phyloP scores from a whole-genome alignment of 345 rosid species.

The Aethionema arabicum region DNA sequence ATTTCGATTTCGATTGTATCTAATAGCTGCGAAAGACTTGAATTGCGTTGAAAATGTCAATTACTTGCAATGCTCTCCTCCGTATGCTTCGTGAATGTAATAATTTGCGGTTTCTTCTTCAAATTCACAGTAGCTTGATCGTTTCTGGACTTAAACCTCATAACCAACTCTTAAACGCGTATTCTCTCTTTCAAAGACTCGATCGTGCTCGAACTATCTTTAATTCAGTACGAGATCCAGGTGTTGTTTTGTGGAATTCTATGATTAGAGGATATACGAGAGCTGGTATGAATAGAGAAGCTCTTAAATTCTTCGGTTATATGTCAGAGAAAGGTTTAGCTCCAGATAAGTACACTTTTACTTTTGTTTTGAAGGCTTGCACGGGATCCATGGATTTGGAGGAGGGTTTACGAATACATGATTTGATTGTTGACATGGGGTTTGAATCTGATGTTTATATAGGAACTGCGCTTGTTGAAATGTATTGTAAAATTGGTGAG shows the following conservation, averaged over 20 bases:
- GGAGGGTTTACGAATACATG: constrained; percentile 52
- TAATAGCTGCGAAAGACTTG: constrained; percentile 16
- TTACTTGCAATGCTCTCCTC: constrained; percentile 17
- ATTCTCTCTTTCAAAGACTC: constrained; percentile 43
- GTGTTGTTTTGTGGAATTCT: constrained; percentile 47
- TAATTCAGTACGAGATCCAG: constrained; percentile 45
- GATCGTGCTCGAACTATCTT: constrained; percentile 50
- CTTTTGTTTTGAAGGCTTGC: constrained; percentile 66
- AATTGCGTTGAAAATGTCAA: constrained; percentile 10
- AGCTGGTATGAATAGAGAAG: constrained; percentile 40
- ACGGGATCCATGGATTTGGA: constrained; percentile 41
- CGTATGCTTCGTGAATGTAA: constrained; percentile 45
- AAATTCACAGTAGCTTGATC: constrained; percentile 46
- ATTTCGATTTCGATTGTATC: not conserved
- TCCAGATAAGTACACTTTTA: constrained; percentile 58
- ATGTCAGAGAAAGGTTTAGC: constrained; percentile 45
- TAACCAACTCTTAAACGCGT: constrained; percentile 46
- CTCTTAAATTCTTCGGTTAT: constrained; percentile 40
- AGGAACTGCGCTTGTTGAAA: constrained; percentile 50
- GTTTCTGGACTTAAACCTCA: constrained; percentile 47
- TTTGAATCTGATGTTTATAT: constrained; percentile 54
- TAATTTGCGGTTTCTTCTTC: constrained; percentile 39
- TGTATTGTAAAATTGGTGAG: constrained; percentile 55
- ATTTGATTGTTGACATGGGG: constrained; percentile 38
- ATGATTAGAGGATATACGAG: constrained; percentile 53